Conservation (phyloP, 805 yeast species). For the Candida sanyiensis region DNA sequence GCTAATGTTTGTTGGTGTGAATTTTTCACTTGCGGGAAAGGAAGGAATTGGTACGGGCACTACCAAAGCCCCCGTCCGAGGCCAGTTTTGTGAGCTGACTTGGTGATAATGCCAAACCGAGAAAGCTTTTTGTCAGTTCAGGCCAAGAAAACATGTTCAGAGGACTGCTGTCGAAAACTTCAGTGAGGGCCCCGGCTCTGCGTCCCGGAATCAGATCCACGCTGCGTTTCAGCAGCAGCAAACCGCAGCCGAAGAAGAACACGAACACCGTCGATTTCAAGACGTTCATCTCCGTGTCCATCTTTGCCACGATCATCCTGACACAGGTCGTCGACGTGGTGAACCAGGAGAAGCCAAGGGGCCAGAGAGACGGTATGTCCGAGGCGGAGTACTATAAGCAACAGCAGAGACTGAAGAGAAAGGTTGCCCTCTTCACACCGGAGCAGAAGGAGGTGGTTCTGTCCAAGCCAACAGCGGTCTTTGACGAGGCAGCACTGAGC, state of each 20-base stretch:
- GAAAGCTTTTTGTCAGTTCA: too few species aligned
- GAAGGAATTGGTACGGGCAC: too few species aligned
- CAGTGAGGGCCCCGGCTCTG: not conserved
- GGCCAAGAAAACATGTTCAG: slow-evolving; percentile 5
- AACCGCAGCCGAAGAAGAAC: slow-evolving; percentile 2
- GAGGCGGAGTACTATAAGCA: slow-evolving; percentile 38
- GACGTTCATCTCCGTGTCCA: slow-evolving; percentile 37
- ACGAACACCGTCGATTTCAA: slow-evolving; percentile 30
- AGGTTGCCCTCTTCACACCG: slow-evolving; percentile 36
- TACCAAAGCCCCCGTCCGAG: too few species aligned
- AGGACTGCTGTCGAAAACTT: not conserved
- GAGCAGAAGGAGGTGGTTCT: slow-evolving; percentile 39
- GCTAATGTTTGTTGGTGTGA: not conserved
- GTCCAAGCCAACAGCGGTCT: slow-evolving; percentile 26
- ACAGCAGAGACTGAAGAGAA: slow-evolving; percentile 46
- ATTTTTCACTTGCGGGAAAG: not conserved
- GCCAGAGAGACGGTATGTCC: slow-evolving; percentile 25
- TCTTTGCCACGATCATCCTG: slow-evolving; percentile 40
- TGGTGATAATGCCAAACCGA: too few species aligned
- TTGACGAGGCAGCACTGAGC: slow-evolving; percentile 12
- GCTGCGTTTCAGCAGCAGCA: slow-evolving; percentile 5
- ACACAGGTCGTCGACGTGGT: slow-evolving; percentile 34
- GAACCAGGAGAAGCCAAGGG: slow-evolving; percentile 29
- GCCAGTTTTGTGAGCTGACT: too few species aligned
- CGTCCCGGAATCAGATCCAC: not conserved